Evolutionary conservation across 2,329 filamentous ascomycete species (phyloP).

Genomic region (Exophiala xenobiotica): DNA sequence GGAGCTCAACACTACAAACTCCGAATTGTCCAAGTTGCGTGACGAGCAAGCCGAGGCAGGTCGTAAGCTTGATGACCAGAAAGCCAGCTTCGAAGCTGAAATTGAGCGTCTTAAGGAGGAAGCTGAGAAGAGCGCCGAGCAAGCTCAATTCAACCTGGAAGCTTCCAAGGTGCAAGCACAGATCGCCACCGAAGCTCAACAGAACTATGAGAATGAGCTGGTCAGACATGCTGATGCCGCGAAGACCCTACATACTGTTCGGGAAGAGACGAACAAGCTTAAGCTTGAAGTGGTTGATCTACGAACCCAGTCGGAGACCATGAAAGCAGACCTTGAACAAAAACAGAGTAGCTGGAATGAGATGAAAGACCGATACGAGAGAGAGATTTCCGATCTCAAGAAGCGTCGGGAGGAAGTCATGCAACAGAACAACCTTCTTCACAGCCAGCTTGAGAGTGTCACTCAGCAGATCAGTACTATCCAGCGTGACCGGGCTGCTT

Average conservation of each 20-base stretch:
- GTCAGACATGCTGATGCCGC: conserved; percentile 96
- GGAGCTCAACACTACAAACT: conserved; percentile 79
- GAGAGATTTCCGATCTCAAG: conserved; percentile 76
- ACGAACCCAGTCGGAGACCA: conserved; percentile 80
- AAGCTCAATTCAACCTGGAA: conserved; percentile 81
- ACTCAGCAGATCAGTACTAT: conserved; percentile 74
- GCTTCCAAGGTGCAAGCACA: conserved; percentile 91
- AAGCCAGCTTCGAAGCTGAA: conserved; percentile 73
- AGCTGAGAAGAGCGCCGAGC: conserved; percentile 73
- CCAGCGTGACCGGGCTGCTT: conserved; percentile 68
- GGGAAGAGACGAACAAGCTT: conserved; percentile 76
- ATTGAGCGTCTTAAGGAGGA: conserved; percentile 80
- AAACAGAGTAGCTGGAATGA: conserved; percentile 88
- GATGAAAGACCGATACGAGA: conserved; percentile 74
- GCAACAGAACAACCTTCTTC: conserved; percentile 85
- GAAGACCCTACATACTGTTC: conserved; percentile 74
- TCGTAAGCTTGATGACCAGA: conserved; percentile 76
- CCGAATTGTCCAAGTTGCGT: conserved; percentile 75
- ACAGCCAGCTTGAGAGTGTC: conserved; percentile 83
- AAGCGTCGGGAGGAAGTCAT: conserved; percentile 78
- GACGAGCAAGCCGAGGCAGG: conserved; percentile 75
- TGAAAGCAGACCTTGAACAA: conserved; percentile 73
- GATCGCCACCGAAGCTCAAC: conserved; percentile 88
- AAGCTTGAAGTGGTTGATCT: conserved; percentile 74
- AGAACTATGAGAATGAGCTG: conserved; percentile 92